A percentile compares a stretch with the other conserved stretches of the same genome.
Evolutionary conservation across 208 protist species (phyloP).

Genomic region (Acanthamoeba pearcei): DNA sequence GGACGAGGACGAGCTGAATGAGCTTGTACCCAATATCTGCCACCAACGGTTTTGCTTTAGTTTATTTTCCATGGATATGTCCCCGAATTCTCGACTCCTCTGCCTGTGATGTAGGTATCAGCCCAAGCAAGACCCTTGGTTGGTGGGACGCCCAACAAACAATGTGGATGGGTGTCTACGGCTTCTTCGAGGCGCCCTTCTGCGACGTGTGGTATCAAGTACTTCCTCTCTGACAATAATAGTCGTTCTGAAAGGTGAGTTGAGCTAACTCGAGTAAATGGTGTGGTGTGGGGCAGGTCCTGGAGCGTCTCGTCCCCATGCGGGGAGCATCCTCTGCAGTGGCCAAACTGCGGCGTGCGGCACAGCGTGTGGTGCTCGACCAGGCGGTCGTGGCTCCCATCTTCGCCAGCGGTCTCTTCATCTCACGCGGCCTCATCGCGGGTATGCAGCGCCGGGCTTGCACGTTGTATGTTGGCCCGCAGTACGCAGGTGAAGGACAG

Average conservation of each 20-base stretch:
- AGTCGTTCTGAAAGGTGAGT: no score
- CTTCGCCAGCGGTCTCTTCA: constrained; percentile 40
- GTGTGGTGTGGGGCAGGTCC: not conserved
- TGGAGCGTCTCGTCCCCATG: not conserved
- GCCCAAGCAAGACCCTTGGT: not conserved
- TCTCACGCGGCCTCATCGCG: constrained; percentile 43
- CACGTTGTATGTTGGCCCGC: no score
- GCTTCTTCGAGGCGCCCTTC: constrained; percentile 41
- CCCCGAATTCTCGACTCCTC: no score
- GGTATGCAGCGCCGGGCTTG: not conserved
- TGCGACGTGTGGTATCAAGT: constrained; percentile 37
- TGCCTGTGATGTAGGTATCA: no score
- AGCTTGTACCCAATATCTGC: no score
- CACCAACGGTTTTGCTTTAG: no score
- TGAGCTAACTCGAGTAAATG: not conserved
- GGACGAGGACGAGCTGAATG: no score
- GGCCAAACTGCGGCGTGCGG: not conserved
- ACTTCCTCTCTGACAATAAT: not conserved
- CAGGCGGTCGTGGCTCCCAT: constrained; percentile 5
- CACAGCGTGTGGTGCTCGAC: constrained; percentile 24
- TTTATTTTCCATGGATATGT: no score
- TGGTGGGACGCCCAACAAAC: constrained; percentile 39
- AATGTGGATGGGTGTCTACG: constrained; percentile 1
- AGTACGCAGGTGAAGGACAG: no score
- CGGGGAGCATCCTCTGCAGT: not conserved